Evolutionary conservation across 2,329 filamentous ascomycete genomes (phyloP).

Genomic region (Epichloe sp.): DNA sequence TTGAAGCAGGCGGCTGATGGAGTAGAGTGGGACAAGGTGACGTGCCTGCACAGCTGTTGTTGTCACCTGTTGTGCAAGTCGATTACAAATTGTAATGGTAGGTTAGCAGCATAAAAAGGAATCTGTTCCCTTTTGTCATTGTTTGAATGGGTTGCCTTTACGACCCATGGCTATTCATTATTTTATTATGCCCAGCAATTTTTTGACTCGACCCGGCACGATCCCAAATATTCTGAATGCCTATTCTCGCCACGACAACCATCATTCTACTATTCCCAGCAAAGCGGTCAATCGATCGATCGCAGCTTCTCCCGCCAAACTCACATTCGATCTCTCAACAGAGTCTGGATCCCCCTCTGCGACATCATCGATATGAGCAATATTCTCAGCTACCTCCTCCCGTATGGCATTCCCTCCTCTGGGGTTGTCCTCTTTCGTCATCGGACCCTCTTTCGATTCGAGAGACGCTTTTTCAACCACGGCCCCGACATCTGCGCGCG

Average conservation of each 20-base stretch:
- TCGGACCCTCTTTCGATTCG: neutral
- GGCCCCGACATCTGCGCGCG: neutral
- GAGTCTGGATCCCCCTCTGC: neutral
- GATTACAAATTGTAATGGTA: too few species aligned
- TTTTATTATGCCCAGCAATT: too few species aligned
- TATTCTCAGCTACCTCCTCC: neutral
- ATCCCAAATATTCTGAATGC: neutral
- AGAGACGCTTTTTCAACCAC: neutral
- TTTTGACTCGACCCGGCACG: neutral
- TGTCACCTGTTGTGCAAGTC: too few species aligned
- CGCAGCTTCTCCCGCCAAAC: neutral
- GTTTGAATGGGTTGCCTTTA: too few species aligned
- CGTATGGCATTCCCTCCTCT: neutral
- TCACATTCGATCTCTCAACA: neutral
- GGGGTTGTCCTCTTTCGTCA: neutral
- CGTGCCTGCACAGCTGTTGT: too few species aligned
- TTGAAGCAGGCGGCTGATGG: too few species aligned
- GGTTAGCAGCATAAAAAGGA: too few species aligned
- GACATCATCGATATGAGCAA: neutral
- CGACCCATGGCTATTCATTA: too few species aligned
- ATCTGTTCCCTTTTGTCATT: too few species aligned
- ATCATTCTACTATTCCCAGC: neutral
- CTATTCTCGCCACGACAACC: neutral
- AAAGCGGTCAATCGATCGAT: constrained; percentile 1
- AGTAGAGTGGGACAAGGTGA: too few species aligned